Conservation (phyloP, 306 rosid species). For the Ceratonia siliqua region DNA sequence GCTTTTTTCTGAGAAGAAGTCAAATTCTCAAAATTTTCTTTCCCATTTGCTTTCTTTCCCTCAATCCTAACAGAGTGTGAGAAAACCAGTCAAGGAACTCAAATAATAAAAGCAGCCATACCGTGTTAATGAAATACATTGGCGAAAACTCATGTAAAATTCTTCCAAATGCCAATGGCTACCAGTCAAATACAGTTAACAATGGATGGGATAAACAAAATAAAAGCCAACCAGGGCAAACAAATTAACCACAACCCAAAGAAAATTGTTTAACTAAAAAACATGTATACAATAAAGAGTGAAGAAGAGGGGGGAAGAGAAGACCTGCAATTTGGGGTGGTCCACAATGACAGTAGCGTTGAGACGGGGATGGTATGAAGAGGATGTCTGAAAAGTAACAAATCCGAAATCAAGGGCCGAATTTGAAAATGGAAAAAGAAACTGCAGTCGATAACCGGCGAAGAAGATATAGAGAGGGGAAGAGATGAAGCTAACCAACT, state of each 20-base stretch:
- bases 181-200: constrained; percentile 27
- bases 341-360: not conserved
- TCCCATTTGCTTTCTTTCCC: constrained; percentile 1
- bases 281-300: not conserved
- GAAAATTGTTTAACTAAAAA: constrained; percentile 7
- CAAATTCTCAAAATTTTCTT: constrained; percentile 13
- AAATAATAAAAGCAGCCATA: not conserved
- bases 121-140: not conserved
- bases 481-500: not conserved
- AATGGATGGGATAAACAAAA: not conserved
- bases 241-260: constrained; percentile 1
- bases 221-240: not conserved
- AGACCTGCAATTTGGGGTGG: constrained; percentile 15
- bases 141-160: not conserved
- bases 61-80: constrained; percentile 19
- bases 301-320: constrained; percentile 22
- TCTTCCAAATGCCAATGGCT: not conserved
- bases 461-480: not conserved
- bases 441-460: not conserved
- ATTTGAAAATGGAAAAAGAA: not conserved
- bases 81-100: constrained; percentile 1
- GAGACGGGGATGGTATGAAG: not conserved
- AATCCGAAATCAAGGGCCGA: not conserved
- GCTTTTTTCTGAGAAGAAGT: constrained; percentile 1
- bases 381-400: not conserved